A percentile compares a stretch with the other conserved stretches of the same genome.
phyloP scores from a whole-genome alignment of 257 asterid species.

The Solanum dulcamara region DNA sequence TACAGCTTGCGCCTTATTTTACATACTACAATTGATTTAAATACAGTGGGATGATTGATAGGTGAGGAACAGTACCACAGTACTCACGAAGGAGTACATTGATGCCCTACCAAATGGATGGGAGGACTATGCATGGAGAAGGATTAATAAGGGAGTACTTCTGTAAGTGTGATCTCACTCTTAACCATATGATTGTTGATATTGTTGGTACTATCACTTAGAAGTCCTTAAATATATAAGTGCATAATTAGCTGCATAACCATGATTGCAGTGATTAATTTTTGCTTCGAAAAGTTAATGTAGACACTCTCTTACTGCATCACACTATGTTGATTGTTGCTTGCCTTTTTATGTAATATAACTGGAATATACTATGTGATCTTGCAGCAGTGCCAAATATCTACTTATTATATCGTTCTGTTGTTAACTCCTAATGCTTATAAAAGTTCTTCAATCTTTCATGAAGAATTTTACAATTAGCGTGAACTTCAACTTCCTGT shows the following conservation, averaged over 20 bases:
- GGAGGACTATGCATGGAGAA: constrained; percentile 94
- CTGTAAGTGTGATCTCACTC: constrained; percentile 48
- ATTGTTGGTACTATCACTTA: neutral
- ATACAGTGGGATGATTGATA: constrained; percentile 74
- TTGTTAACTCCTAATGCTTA: neutral
- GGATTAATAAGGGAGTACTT: constrained; percentile 85
- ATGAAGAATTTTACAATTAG: neutral
- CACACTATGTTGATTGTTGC: neutral
- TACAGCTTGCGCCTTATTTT: constrained; percentile 1
- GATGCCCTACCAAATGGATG: constrained; percentile 96
- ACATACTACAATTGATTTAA: constrained; percentile 43
- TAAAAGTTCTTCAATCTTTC: neutral
- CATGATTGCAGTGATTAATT: neutral
- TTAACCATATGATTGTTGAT: neutral
- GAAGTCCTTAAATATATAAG: neutral
- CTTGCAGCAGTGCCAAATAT: neutral
- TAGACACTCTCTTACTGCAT: neutral
- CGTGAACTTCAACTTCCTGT: neutral
- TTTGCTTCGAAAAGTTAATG: neutral
- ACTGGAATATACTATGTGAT: neutral
- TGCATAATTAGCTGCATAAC: neutral
- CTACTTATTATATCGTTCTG: neutral
- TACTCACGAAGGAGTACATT: constrained; percentile 83
- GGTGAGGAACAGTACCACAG: constrained; percentile 92
- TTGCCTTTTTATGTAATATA: neutral